Percentiles rank a stretch among this genome's conserved stretches.
Evolutionary conservation across 2,329 filamentous ascomycete genomes (phyloP).

Genomic region (Diaporthe aspalathi): DNA sequence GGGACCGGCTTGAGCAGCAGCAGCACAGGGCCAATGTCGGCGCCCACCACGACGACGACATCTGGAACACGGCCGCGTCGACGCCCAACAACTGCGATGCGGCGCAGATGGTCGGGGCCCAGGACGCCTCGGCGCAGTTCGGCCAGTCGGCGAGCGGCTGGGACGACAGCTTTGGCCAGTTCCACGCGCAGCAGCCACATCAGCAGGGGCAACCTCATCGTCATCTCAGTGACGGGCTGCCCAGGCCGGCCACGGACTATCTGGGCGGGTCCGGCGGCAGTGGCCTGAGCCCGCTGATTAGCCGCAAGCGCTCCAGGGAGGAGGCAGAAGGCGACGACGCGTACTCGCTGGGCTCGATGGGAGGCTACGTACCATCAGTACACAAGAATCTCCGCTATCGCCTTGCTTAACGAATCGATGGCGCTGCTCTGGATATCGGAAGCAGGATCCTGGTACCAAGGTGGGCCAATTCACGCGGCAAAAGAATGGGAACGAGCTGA

Average conservation of each 20-base stretch:
- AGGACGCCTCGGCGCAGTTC: constrained; percentile 28
- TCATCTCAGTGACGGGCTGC: constrained; percentile 19
- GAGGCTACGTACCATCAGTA: constrained; percentile 31
- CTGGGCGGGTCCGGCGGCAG: constrained; percentile 13
- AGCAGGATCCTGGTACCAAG: background rate
- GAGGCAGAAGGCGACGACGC: constrained; percentile 33
- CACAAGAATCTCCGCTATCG: constrained; percentile 28
- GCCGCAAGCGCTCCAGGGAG: constrained; percentile 35
- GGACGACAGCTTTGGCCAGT: constrained; percentile 32
- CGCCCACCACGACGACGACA: constrained; percentile 14
- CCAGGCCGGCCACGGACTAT: constrained; percentile 29
- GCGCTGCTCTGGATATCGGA: background rate
- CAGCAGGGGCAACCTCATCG: constrained; percentile 21
- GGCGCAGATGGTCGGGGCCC: background rate
- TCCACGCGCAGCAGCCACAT: constrained; percentile 27
- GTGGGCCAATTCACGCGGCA: background rate
- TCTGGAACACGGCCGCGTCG: constrained; percentile 32
- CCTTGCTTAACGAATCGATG: constrained; percentile 10
- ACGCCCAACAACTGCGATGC: constrained; percentile 19
- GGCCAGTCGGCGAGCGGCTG: constrained; percentile 28
- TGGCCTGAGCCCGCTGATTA: constrained; percentile 32
- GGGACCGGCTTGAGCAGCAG: constrained; percentile 6
- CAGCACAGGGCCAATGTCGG: constrained; percentile 15
- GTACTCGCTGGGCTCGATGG: constrained; percentile 31
- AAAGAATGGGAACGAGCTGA: background rate